A percentile compares a stretch with the other conserved stretches of the same genome.
Evolutionary conservation across 1,284 basidiomycete species (phyloP).

Genomic region (Jaminaea rosea): DNA sequence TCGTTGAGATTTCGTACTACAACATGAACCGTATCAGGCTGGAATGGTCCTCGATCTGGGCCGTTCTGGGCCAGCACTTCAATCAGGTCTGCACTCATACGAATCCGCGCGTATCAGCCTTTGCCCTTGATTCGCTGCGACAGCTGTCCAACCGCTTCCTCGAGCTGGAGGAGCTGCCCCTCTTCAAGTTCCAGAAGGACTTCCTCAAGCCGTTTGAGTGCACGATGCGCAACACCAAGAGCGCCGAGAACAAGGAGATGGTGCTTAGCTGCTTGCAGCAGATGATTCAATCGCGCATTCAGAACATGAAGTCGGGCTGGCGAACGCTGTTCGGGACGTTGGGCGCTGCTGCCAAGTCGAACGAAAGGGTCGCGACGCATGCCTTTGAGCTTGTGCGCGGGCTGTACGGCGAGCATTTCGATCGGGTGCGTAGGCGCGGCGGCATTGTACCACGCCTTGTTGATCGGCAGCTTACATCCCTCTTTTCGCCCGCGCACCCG

Average conservation of each 20-base stretch:
- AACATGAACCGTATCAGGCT: conserved; percentile 98
- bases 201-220: conserved; percentile 97
- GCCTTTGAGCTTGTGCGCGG: conserved; percentile 93
- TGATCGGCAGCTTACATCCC: not conserved
- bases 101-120: conserved; percentile 92
- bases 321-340: conserved; percentile 98
- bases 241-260: conserved; percentile 93
- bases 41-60: conserved; percentile 98
- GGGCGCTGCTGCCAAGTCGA: conserved; percentile 90
- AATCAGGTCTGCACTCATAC: conserved; percentile 99
- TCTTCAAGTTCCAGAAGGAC: conserved; percentile 99
- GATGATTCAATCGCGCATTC: conserved; percentile 91
- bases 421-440: conserved; percentile 75
- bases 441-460: not conserved
- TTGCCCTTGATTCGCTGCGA: conserved; percentile 92
- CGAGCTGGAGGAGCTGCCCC: conserved; percentile 93
- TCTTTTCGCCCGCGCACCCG: not conserved
- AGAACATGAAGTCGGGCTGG: conserved; percentile 97
- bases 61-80: conserved; percentile 95
- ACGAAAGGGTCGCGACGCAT: conserved; percentile 83
- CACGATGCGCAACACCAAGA: conserved; percentile 92
- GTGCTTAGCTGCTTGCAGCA: conserved; percentile 96
- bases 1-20: conserved; percentile 99
- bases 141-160: conserved; percentile 97
- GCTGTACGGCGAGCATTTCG: conserved; percentile 81